These are phyloP conservation scores for Madurella fahalii DNA, from an alignment of 2,329 filamentous ascomycete species.

Conservation along the genomic window DNA sequence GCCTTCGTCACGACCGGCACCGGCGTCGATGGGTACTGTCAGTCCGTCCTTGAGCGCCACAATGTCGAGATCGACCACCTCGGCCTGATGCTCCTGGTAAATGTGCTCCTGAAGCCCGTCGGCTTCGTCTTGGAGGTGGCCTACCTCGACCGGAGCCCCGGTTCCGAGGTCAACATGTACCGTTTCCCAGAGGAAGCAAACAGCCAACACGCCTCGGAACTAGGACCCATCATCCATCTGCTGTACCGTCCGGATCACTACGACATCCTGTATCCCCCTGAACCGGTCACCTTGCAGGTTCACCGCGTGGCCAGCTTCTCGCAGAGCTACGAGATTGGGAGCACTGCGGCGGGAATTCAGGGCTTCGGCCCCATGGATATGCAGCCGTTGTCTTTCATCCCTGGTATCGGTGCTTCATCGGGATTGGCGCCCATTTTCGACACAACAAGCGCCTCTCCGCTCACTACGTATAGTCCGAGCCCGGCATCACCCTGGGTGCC, in stretches of 20 bases:
- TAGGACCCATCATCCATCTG: conserved; percentile 53
- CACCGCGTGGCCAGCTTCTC: conserved; percentile 48
- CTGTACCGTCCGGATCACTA: conserved; percentile 80
- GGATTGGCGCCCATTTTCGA: conserved; percentile 20
- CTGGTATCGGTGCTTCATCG: conserved; percentile 36
- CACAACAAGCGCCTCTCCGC: conserved; percentile 22
- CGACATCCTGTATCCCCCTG: conserved; percentile 73
- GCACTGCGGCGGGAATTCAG: conserved; percentile 37
- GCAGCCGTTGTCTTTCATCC: conserved; percentile 44
- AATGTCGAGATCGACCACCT: conserved; percentile 86
- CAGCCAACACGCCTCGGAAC: conserved; percentile 38
- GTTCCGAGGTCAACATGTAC: conserved; percentile 69
- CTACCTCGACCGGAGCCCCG: conserved; percentile 83
- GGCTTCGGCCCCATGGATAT: conserved; percentile 43
- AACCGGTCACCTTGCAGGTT: conserved; percentile 45
- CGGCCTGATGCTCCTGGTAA: conserved; percentile 72
- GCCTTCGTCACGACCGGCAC: conserved; percentile 63
- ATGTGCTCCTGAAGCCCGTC: conserved; percentile 74
- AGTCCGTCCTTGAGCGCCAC: conserved; percentile 66
- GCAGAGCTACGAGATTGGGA: conserved; percentile 42
- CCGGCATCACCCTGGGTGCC: conserved; percentile 38
- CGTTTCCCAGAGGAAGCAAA: conserved; percentile 56
- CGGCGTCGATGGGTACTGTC: conserved; percentile 64
- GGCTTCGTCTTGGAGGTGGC: conserved; percentile 80
- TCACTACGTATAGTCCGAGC: conserved; percentile 28